A percentile compares a stretch with the other conserved stretches of the same genome.
phyloP scores from a whole-genome alignment of 1,284 basidiomycete genomes.

The Hypsizygus ulmarius region DNA sequence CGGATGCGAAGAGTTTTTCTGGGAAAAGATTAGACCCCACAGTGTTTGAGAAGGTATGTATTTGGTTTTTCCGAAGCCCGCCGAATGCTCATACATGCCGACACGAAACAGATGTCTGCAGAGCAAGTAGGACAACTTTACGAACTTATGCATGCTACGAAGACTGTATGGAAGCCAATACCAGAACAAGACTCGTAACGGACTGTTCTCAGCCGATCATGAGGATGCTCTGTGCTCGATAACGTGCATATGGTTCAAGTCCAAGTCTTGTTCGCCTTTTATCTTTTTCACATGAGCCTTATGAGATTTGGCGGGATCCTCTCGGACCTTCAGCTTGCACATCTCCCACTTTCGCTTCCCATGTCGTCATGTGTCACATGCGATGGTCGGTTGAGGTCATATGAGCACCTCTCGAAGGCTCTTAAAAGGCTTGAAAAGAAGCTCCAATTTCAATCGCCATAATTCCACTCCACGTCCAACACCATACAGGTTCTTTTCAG shows the following conservation, averaged over 20 bases:
- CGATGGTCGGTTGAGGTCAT: not conserved
- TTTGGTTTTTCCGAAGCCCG: not conserved
- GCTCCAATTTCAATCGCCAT: not conserved
- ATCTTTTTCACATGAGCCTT: too few relatives aligned
- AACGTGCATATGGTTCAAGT: not conserved
- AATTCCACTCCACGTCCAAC: not conserved
- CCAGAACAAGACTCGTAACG: constrained; percentile 22
- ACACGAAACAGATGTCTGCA: constrained; percentile 66
- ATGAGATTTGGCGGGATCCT: too few relatives aligned
- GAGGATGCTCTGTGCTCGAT: too few relatives aligned
- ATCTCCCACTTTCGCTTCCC: too few relatives aligned
- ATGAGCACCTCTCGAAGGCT: constrained; percentile 2
- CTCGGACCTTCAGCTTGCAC: too few relatives aligned
- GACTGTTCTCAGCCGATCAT: not conserved
- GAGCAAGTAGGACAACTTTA: constrained; percentile 91
- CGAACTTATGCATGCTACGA: constrained; percentile 88
- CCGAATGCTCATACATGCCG: constrained; percentile 5
- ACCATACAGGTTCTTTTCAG: constrained; percentile 3
- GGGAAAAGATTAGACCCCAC: constrained; percentile 76
- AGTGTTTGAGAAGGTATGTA: constrained; percentile 73
- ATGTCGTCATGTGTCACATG: constrained; percentile 19
- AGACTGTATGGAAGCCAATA: constrained; percentile 76
- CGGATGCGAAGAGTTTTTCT: constrained; percentile 45
- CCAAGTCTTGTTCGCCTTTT: not conserved
- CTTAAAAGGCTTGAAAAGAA: constrained; percentile 8